phyloP scores from a whole-genome alignment of 2,329 filamentous ascomycete species.

The Plenodomus tracheiphilus region DNA sequence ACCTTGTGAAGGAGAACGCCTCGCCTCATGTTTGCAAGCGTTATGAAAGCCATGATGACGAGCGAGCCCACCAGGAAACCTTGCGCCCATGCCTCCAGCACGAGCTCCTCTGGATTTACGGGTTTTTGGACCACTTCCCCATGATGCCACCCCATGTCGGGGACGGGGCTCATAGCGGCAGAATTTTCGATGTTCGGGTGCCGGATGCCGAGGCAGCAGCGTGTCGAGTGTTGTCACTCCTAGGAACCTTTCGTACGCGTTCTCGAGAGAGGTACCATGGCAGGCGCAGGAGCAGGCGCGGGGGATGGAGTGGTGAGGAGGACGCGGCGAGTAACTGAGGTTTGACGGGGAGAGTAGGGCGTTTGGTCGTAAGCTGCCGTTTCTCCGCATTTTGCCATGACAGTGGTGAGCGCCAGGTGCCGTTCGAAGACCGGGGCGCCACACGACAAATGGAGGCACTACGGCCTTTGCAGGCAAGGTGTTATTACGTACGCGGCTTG shows the following conservation, averaged over 20 bases:
- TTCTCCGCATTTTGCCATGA: conserved; percentile 38
- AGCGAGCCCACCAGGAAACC: conserved; percentile 48
- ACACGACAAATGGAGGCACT: neutral
- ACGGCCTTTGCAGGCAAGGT: neutral
- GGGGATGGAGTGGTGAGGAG: conserved; percentile 5
- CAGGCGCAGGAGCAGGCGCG: conserved; percentile 9
- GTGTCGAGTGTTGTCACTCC: conserved; percentile 26
- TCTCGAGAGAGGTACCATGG: conserved; percentile 23
- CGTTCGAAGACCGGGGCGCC: neutral
- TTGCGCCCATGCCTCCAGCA: conserved; percentile 47
- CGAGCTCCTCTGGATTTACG: conserved; percentile 35
- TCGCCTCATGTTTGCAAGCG: conserved; percentile 54
- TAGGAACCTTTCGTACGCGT: neutral
- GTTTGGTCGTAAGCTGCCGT: conserved; percentile 22
- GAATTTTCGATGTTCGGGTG: conserved; percentile 17
- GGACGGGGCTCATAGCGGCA: conserved; percentile 24
- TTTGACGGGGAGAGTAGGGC: neutral
- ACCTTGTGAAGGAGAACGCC: conserved; percentile 53
- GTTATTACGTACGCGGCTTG: neutral
- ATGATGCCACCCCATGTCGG: conserved; percentile 12
- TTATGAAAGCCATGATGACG: conserved; percentile 54
- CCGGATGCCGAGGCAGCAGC: conserved; percentile 18
- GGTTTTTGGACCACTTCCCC: conserved; percentile 34
- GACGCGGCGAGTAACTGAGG: neutral
- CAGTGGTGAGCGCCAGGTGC: neutral